Conservation (phyloP, 306 rosid species). For the Rosa chinensis region DNA sequence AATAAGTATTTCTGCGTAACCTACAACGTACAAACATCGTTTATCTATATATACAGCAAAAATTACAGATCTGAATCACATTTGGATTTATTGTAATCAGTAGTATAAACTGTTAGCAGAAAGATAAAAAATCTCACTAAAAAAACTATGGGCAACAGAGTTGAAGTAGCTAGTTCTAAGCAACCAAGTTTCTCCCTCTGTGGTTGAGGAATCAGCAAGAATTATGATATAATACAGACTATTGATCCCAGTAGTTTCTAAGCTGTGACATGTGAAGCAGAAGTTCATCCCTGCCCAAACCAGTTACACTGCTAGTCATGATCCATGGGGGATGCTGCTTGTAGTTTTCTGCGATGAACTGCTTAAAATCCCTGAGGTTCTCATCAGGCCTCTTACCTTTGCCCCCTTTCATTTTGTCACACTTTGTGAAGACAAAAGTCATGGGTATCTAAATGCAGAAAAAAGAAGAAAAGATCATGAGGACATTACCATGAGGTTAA, state of each 20-base stretch:
- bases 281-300: conserved; percentile 85
- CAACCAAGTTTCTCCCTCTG: not conserved
- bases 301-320: conserved; percentile 90
- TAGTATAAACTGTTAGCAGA: not conserved
- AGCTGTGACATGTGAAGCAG: conserved; percentile 85
- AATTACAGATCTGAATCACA: conserved; percentile 13
- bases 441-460: conserved; percentile 63
- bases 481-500: not conserved
- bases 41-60: conserved; percentile 17
- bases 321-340: conserved; percentile 83
- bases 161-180: conserved; percentile 2
- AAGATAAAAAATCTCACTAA: not conserved
- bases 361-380: conserved; percentile 73
- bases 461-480: conserved; percentile 16
- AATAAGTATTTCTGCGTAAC: too few species aligned
- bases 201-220: not conserved
- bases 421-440: conserved; percentile 89
- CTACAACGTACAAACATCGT: not conserved
- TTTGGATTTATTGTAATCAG: not conserved
- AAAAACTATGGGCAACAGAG: not conserved
- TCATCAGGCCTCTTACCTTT: conserved; percentile 84
- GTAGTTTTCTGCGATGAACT: conserved; percentile 67
- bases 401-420: conserved; percentile 70
- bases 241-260: conserved; percentile 89
- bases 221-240: not conserved